These are phyloP conservation scores for Vigna hirtella DNA, from an alignment of 306 rosid species.

Conservation along the genomic window DNA sequence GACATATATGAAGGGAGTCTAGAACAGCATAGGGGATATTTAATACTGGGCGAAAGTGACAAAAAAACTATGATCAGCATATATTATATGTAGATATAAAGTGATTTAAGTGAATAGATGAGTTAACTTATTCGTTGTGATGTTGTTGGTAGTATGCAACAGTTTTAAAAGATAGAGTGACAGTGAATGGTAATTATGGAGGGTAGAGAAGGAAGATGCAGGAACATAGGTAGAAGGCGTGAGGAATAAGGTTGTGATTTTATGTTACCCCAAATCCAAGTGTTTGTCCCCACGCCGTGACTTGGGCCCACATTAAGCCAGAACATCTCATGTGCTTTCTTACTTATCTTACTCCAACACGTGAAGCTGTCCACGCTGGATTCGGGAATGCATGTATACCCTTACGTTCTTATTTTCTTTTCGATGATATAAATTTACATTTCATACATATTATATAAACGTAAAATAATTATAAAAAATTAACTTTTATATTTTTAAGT, in stretches of 20 bases:
- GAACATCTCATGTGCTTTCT: constrained; percentile 60
- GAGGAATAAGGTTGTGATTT: constrained; percentile 17
- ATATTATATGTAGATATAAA: not conserved
- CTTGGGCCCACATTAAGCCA: not conserved
- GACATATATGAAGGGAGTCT: not conserved
- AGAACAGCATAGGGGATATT: not conserved
- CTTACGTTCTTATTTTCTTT: not conserved
- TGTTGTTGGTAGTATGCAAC: too few species aligned
- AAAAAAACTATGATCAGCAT: not conserved
- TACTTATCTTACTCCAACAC: constrained; percentile 53
- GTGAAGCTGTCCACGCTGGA: constrained; percentile 50
- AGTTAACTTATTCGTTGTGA: too few species aligned
- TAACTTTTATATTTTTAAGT: too few species aligned
- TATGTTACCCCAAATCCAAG: constrained; percentile 38
- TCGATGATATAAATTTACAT: too few species aligned
- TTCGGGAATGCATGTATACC: not conserved
- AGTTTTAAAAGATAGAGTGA: too few species aligned
- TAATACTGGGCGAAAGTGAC: not conserved
- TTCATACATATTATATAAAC: too few species aligned
- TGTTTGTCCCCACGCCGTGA: constrained; percentile 23
- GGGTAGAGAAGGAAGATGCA: not conserved
- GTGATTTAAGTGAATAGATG: not conserved
- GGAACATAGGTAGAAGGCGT: constrained; percentile 24
- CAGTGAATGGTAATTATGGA: too few species aligned
- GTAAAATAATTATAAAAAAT: too few species aligned